Conservation (phyloP, 768 basidiomycete genomes). For the Pulveroboletus frians region DNA sequence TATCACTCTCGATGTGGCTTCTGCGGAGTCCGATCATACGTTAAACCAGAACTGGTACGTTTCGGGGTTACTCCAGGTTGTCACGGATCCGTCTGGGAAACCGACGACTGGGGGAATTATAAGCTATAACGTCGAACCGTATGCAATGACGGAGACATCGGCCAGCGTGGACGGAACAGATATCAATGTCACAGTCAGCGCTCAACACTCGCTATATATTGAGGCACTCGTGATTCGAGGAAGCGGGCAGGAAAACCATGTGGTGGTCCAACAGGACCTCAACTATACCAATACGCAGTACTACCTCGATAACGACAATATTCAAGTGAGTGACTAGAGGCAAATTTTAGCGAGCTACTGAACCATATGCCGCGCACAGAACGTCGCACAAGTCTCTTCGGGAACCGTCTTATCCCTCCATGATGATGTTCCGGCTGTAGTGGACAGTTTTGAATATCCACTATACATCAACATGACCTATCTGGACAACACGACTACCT, state of each 20-base stretch:
- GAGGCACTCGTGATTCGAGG: slow-evolving; percentile 59
- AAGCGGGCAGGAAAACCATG: slow-evolving; percentile 50
- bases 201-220: slow-evolving; percentile 52
- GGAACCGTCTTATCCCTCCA: slow-evolving; percentile 48
- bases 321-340: slow-evolving; percentile 32
- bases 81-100: slow-evolving; percentile 55
- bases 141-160: slow-evolving; percentile 46
- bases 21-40: slow-evolving; percentile 59
- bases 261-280: slow-evolving; percentile 59
- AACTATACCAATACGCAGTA: slow-evolving; percentile 58
- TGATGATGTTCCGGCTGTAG: slow-evolving; percentile 37
- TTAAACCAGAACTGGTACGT: slow-evolving; percentile 77
- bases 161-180: slow-evolving; percentile 42
- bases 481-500: slow-evolving; percentile 29
- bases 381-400: slow-evolving; percentile 44
- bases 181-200: slow-evolving; percentile 59
- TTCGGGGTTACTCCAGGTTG: slow-evolving; percentile 62
- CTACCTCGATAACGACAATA: slow-evolving; percentile 44
- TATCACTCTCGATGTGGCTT: slow-evolving; percentile 68
- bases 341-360: not conserved
- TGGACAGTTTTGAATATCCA: slow-evolving; percentile 54
- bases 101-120: slow-evolving; percentile 69
- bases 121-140: slow-evolving; percentile 50
- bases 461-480: slow-evolving; percentile 39
- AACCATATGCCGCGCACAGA: slow-evolving; percentile 29